Percentiles rank a stretch among this genome's conserved stretches.
Evolutionary conservation across 2,329 filamentous ascomycete genomes (phyloP).

Genomic region (Claviceps cyperi): DNA sequence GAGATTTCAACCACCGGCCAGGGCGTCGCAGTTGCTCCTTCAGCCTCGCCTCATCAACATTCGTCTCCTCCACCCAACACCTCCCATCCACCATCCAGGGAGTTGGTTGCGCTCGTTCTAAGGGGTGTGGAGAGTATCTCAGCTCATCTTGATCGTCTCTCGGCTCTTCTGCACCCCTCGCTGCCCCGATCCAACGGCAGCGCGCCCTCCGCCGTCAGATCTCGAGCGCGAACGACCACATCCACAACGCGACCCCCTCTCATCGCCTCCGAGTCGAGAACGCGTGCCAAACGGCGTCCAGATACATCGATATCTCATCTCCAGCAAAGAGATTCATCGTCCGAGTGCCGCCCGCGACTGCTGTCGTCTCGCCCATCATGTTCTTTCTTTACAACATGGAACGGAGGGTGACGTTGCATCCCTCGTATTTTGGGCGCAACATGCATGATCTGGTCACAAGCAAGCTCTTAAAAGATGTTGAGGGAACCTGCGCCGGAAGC

Average conservation of each 20-base stretch:
- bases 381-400: slow-evolving; percentile 98
- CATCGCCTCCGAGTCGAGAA: neutral
- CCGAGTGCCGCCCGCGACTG: neutral
- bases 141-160: slow-evolving; percentile 3
- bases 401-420: slow-evolving; percentile 86
- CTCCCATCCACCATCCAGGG: slow-evolving; percentile 6
- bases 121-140: slow-evolving; percentile 8
- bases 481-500: slow-evolving; percentile 86
- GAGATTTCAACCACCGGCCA: slow-evolving; percentile 7
- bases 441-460: slow-evolving; percentile 85
- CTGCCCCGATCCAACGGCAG: slow-evolving; percentile 1
- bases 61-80: slow-evolving; percentile 1
- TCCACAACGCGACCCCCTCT: neutral
- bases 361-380: slow-evolving; percentile 40
- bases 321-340: neutral
- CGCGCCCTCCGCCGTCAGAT: neutral
- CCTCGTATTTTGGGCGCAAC: slow-evolving; percentile 89
- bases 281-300: neutral
- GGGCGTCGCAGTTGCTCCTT: slow-evolving; percentile 1
- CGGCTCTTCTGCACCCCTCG: slow-evolving; percentile 6
- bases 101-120: slow-evolving; percentile 8
- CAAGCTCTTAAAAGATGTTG: slow-evolving; percentile 81
- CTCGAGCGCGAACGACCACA: neutral
- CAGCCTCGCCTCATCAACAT: slow-evolving; percentile 4
- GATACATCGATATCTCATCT: neutral